phyloP scores from a whole-genome alignment of 805 yeast species.

The Nakazawaea holstii region DNA sequence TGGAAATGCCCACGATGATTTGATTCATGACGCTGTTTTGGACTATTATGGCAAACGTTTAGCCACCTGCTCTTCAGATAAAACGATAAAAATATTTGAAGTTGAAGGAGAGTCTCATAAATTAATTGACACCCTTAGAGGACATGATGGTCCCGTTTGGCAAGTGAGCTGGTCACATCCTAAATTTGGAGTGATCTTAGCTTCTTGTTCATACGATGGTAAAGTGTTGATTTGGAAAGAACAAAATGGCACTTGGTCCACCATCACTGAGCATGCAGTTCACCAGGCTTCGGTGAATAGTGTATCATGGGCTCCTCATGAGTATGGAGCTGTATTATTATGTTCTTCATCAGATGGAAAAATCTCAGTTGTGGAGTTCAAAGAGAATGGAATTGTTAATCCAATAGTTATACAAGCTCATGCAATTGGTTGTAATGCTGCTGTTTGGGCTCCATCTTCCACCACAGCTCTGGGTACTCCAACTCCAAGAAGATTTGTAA shows the following conservation, averaged over 20 bases:
- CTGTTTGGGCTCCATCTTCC: conserved; percentile 77
- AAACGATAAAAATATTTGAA: conserved; percentile 90
- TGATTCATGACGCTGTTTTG: conserved; percentile 93
- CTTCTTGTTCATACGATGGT: conserved; percentile 94
- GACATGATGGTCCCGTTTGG: conserved; percentile 99
- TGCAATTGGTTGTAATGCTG: conserved; percentile 89
- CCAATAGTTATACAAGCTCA: conserved; percentile 72
- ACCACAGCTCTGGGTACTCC: conserved; percentile 25
- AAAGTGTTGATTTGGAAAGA: conserved; percentile 93
- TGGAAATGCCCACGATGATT: conserved; percentile 86
- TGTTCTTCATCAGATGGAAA: conserved; percentile 93
- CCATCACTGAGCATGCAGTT: conserved; percentile 77
- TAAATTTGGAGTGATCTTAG: conserved; percentile 90
- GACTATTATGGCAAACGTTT: conserved; percentile 95
- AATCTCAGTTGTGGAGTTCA: conserved; percentile 85
- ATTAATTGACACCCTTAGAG: conserved; percentile 77
- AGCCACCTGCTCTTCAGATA: conserved; percentile 95
- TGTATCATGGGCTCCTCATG: conserved; percentile 96
- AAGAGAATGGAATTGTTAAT: conserved; percentile 78
- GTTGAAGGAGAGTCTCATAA: conserved; percentile 81
- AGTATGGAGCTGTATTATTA: conserved; percentile 85
- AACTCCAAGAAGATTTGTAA: conserved; percentile 62
- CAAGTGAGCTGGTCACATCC: conserved; percentile 99
- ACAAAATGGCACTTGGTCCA: conserved; percentile 82
- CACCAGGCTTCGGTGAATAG: conserved; percentile 95